Evolutionary conservation across 768 basidiomycete species (phyloP).

Genomic region (Gloeopeniophorella convolvens): DNA sequence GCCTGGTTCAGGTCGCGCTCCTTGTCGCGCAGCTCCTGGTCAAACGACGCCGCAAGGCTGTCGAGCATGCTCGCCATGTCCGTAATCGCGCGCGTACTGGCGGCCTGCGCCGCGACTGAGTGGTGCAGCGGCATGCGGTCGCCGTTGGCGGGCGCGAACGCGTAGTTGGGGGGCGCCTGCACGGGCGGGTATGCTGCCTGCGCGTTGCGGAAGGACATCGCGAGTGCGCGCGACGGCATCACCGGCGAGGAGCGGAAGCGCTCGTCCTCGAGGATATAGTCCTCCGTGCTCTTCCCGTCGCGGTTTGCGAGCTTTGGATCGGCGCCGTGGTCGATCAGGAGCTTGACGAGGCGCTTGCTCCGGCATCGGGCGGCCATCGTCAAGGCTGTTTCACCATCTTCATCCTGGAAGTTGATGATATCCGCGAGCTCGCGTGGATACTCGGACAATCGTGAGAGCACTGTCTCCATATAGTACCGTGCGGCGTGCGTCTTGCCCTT

Average conservation of each 20-base stretch:
- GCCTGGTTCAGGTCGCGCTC: conserved; percentile 90
- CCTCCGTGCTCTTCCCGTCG: conserved; percentile 95
- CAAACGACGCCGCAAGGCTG: conserved; percentile 81
- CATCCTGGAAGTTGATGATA: conserved; percentile 98
- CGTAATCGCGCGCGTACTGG: conserved; percentile 76
- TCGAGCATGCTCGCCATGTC: conserved; percentile 86
- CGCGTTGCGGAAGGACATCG: conserved; percentile 70
- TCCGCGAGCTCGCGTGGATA: conserved; percentile 96
- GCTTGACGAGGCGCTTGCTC: conserved; percentile 90
- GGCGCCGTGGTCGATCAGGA: conserved; percentile 93
- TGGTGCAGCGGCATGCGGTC: conserved; percentile 75
- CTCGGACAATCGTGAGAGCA: conserved; percentile 78
- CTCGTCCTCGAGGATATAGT: conserved; percentile 98
- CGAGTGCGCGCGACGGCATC: conserved; percentile 56
- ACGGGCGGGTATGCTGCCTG: conserved; percentile 53
- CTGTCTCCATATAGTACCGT: conserved; percentile 97
- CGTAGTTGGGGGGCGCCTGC: conserved; percentile 34
- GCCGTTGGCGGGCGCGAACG: conserved; percentile 45
- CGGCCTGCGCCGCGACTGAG: conserved; percentile 78
- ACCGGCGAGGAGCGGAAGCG: conserved; percentile 89
- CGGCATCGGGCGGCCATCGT: conserved; percentile 95
- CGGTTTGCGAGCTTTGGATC: conserved; percentile 92
- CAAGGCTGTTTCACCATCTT: conserved; percentile 96
- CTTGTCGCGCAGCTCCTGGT: conserved; percentile 86
- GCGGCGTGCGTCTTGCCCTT: conserved; percentile 98